Percentiles rank a stretch among this genome's conserved stretches.
These are phyloP conservation scores for Gracilariopsis chorda DNA, from an alignment of 23 red algal species.

Conservation along the genomic window DNA sequence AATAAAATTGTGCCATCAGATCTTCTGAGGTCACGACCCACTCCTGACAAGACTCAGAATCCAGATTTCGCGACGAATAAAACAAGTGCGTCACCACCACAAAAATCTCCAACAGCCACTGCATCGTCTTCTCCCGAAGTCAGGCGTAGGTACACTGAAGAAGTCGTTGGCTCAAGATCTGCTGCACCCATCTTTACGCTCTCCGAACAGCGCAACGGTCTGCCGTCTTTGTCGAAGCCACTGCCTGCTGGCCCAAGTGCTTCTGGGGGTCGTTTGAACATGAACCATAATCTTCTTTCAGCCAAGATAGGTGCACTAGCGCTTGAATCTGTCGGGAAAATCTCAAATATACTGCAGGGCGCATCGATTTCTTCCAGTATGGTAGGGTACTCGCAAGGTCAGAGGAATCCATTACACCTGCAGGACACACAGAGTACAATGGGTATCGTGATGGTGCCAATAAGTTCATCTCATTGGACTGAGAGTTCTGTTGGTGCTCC, in stretches of 20 bases:
- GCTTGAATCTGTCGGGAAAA: slow-evolving; percentile 24
- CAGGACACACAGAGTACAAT: neutral
- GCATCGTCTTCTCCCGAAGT: slow-evolving; percentile 45
- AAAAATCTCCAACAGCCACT: slow-evolving; percentile 31
- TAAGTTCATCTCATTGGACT: slow-evolving; percentile 4
- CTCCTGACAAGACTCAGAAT: slow-evolving; percentile 70
- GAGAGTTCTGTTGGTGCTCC: slow-evolving; percentile 25
- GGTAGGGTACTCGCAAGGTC: neutral
- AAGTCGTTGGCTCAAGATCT: neutral
- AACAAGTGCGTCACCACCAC: slow-evolving; percentile 14
- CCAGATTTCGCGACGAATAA: slow-evolving; percentile 82
- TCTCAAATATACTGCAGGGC: slow-evolving; percentile 35
- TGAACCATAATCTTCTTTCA: neutral
- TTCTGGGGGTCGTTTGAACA: slow-evolving; percentile 14
- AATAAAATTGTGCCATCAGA: slow-evolving; percentile 65
- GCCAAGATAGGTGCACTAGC: slow-evolving; percentile 16
- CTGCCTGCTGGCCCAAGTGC: neutral
- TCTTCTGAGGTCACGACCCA: slow-evolving; percentile 33
- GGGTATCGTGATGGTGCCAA: neutral
- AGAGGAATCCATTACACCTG: slow-evolving; percentile 16
- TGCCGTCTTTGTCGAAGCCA: slow-evolving; percentile 12
- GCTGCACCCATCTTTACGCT: slow-evolving; percentile 42
- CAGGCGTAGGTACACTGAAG: neutral
- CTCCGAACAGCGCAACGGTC: neutral
- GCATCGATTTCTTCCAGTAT: slow-evolving; percentile 7